phyloP scores from a whole-genome alignment of 73 alveolate species.

The Tetrahymena elliotti region DNA sequence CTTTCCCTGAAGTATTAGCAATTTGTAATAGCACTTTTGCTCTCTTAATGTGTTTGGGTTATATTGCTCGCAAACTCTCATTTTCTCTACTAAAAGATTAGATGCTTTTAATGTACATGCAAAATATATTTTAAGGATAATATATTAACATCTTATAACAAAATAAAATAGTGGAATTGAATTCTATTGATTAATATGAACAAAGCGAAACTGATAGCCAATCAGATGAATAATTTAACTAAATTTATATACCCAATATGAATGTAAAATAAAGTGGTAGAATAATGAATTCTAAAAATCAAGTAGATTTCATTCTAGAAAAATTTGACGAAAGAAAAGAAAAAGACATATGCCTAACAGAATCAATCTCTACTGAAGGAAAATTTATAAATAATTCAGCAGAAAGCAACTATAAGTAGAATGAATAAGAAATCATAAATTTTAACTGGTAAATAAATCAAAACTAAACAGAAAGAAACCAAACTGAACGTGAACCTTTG shows the following conservation, averaged over 20 bases:
- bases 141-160: neutral
- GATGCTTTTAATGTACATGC: neutral
- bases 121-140: neutral
- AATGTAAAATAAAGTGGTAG: neutral
- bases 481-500: neutral
- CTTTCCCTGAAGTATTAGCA: neutral
- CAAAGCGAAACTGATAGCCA: neutral
- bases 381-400: too few relatives aligned
- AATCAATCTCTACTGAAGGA: neutral
- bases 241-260: neutral
- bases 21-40: neutral
- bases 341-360: neutral
- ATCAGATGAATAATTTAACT: neutral
- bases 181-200: neutral
- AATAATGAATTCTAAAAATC: neutral
- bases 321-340: neutral
- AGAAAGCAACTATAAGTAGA: neutral
- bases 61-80: neutral
- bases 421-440: neutral
- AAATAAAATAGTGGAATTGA: neutral
- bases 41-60: neutral
- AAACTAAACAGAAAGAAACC: neutral
- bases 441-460: too few relatives aligned
- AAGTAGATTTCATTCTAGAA: neutral
- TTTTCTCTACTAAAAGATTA: neutral